Base-by-base conservation (phyloP, 495 filamentous ascomycete species). In the Hyphodiscus hymeniophilus region DNA sequence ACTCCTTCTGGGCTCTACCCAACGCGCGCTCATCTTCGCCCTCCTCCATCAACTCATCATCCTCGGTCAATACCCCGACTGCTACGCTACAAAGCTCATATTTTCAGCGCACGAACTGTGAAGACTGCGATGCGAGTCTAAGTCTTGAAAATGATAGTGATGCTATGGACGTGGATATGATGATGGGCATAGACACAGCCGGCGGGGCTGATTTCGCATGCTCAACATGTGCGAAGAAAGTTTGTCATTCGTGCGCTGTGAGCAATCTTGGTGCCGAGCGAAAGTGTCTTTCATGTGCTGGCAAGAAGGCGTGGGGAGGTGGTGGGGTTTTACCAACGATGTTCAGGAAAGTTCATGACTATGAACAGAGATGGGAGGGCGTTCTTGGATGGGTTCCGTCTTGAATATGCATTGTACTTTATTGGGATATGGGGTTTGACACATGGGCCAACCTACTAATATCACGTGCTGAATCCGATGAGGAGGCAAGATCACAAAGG, bases 1-100 rank as follows among this genome's bases (percentile, higher is more conserved):
- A 59, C 50, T 59, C 52, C 7, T 59, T 59, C 49, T 59, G 52
- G 52, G 30, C 36, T 1, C 31, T 56, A 12, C 54, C 48, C 45
- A 22, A 12, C 43, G 12, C 18, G n/a, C 39, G 51, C 6, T 40
- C 39, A 33, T 31, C 30, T 5, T 51, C 43, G 1, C 43, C 54
- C 42, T 47, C 28, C 21, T 43, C 46, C 50, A 33, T 11, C n/a
- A 20, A 7, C 8, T 28, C 23, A 3, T 10, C 13, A 15, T 34
- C 45, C 2, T 48, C 54, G 12, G 4, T 18, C 15, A 52, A 48
- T 31, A 52, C 45, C 11, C 45, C 54, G n/a, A 38, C 42, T n/a
- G n/a, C n/a, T n/a, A n/a, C n/a, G n/a, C n/a, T n/a, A n/a, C 7
- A 50, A 10, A 40, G 38, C 38, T 7, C 30, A 35, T 12, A 24